phyloP scores from a whole-genome alignment of 805 yeast genomes.

The Yarrowia alimentaria region DNA sequence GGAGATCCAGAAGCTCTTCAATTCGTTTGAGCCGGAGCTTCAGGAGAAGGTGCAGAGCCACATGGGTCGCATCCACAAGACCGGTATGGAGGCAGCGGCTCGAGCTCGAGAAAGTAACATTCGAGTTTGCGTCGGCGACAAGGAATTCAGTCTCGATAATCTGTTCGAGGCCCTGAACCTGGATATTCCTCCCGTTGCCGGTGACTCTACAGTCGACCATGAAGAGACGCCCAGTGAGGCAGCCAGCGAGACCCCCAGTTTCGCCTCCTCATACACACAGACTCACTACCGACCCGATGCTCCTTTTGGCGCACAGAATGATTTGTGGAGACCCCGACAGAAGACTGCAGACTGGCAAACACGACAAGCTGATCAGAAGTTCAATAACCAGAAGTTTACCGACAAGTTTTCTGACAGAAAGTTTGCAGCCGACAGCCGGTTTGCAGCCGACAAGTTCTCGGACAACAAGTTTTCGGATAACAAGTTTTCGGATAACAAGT shows the following conservation, averaged over 20 bases:
- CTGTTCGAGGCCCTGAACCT: constrained; percentile 19
- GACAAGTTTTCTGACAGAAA: too few relatives aligned
- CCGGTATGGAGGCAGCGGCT: constrained; percentile 7
- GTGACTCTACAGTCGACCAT: too few relatives aligned
- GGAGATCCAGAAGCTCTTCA: constrained; percentile 23
- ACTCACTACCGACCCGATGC: too few relatives aligned
- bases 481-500: too few relatives aligned
- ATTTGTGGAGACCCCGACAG: constrained; percentile 13
- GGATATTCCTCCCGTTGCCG: constrained; percentile 3
- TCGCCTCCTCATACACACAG: not conserved
- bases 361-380: too few relatives aligned
- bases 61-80: not conserved
- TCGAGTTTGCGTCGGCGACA: constrained; percentile 22
- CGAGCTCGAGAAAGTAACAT: constrained; percentile 18
- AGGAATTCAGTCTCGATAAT: constrained; percentile 14
- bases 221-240: too few relatives aligned
- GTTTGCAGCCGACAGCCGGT: too few relatives aligned
- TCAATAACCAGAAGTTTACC: too few relatives aligned
- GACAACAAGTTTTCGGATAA: too few relatives aligned
- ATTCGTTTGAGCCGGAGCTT: constrained; percentile 19
- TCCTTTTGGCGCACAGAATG: too few relatives aligned
- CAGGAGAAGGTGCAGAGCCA: constrained; percentile 12
- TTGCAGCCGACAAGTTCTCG: too few relatives aligned
- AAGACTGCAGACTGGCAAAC: not conserved
- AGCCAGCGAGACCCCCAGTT: too few relatives aligned